Conservation (phyloP, 1,284 basidiomycete species). For the Naganishia liquefaciens region DNA sequence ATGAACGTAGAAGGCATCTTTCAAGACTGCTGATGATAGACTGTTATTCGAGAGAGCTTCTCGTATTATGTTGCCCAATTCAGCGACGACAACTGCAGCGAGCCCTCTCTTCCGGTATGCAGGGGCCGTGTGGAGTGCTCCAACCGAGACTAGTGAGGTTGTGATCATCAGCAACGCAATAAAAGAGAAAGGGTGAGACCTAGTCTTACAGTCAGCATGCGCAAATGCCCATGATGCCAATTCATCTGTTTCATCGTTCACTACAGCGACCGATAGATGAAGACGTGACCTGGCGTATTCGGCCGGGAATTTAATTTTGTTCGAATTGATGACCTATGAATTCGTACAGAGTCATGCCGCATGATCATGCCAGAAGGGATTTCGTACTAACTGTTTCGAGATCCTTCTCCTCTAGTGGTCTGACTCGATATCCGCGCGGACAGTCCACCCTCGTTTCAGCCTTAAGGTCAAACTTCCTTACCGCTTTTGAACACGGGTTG, state of each 20-base stretch:
- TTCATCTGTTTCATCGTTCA: constrained; percentile 20
- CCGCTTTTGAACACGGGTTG: constrained; percentile 14
- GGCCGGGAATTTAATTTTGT: constrained; percentile 18
- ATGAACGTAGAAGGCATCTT: constrained; percentile 1
- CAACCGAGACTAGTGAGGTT: constrained; percentile 4
- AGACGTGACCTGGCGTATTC: constrained; percentile 11
- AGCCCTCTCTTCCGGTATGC: constrained; percentile 5
- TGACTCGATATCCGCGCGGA: constrained; percentile 7
- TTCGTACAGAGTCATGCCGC: not conserved
- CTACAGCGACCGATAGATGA: constrained; percentile 4
- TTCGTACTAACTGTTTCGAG: constrained; percentile 9
- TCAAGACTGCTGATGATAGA: not conserved
- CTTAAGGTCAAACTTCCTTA: not conserved
- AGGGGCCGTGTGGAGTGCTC: constrained; percentile 15
- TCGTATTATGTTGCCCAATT: not conserved
- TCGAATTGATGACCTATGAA: constrained; percentile 15
- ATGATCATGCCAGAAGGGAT: not conserved
- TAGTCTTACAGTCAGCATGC: constrained; percentile 10
- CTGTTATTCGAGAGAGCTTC: not conserved
- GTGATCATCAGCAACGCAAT: not conserved
- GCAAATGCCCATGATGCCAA: constrained; percentile 23
- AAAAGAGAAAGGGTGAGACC: not conserved
- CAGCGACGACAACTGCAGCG: not conserved
- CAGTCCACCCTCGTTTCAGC: not conserved
- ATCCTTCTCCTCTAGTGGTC: constrained; percentile 11